These are phyloP conservation scores for Flaveria brownii DNA, from an alignment of 129 eudicot species.

Conservation along the genomic window DNA sequence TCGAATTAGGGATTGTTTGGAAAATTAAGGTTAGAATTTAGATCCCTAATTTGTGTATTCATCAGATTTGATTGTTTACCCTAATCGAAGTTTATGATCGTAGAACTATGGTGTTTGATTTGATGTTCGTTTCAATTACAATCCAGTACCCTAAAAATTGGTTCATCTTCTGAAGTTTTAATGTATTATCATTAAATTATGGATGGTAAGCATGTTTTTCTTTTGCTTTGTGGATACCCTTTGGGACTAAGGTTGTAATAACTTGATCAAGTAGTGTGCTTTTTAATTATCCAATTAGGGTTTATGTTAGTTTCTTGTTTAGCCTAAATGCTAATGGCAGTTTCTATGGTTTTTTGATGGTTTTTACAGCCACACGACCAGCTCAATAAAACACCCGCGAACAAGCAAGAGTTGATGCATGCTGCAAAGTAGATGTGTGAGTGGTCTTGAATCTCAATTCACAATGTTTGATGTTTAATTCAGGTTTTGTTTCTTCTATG, in stretches of 20 bases:
- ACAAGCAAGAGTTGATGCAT: conserved; percentile 23
- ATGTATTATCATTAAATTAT: no score
- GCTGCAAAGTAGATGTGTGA: conserved; percentile 19
- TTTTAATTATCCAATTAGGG: neutral
- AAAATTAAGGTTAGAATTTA: neutral
- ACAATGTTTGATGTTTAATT: neutral
- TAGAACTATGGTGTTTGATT: neutral
- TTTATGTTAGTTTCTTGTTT: conserved; percentile 9
- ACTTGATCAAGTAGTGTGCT: neutral
- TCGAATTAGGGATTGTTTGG: neutral
- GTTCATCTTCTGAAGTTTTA: no score
- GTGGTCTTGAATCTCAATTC: conserved; percentile 1
- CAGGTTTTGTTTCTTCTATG: conserved; percentile 8
- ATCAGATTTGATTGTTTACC: neutral
- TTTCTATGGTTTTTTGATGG: neutral
- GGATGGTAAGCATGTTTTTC: no score
- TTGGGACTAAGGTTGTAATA: neutral
- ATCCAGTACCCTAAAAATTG: no score
- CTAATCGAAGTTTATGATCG: neutral
- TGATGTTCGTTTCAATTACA: no score
- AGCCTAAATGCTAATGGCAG: neutral
- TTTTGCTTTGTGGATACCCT: no score
- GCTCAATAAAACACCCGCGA: neutral
- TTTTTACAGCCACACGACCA: conserved; percentile 20
- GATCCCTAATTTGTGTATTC: neutral